phyloP scores from a whole-genome alignment of 2,329 filamentous ascomycete species.

The Lecanicillium sp. region DNA sequence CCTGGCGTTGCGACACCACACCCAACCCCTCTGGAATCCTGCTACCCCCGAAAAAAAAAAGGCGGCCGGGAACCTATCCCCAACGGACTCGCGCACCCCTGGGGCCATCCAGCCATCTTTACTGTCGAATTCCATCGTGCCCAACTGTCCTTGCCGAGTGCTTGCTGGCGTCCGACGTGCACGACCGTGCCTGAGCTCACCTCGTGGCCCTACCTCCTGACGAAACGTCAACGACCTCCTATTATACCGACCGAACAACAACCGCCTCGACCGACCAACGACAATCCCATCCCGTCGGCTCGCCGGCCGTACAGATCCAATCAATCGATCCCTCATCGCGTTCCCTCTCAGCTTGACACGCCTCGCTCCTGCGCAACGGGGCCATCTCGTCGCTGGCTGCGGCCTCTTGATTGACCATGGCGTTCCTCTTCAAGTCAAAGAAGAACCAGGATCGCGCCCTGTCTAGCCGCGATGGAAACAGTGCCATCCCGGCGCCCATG shows the following conservation, averaged over 20 bases:
- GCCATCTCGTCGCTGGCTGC: slow-evolving; percentile 24
- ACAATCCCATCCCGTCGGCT: background rate
- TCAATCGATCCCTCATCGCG: slow-evolving; percentile 5
- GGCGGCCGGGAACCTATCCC: slow-evolving; percentile 2
- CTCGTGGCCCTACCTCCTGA: background rate
- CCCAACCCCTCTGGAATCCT: slow-evolving; percentile 9
- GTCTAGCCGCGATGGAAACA: slow-evolving; percentile 45
- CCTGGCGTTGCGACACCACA: background rate
- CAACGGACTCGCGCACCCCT: slow-evolving; percentile 1
- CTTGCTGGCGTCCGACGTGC: background rate
- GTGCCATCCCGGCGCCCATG: slow-evolving; percentile 39
- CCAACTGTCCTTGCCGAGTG: slow-evolving; percentile 10
- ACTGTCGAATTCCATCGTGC: slow-evolving; percentile 25
- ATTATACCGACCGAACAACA: slow-evolving; percentile 1
- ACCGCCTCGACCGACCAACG: background rate
- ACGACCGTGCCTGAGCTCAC: background rate
- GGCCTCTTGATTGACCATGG: slow-evolving; percentile 50
- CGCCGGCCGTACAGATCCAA: background rate
- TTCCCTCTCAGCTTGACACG: slow-evolving; percentile 9
- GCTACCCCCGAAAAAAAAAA: slow-evolving; percentile 7
- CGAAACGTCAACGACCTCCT: background rate
- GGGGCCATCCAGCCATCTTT: slow-evolving; percentile 32
- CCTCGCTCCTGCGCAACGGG: slow-evolving; percentile 13
- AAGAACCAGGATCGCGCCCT: slow-evolving; percentile 60
- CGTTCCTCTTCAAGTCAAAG: slow-evolving; percentile 78